Base-by-base conservation (phyloP, 2,329 filamentous ascomycete species). In the Drechmeria coniospora region DNA sequence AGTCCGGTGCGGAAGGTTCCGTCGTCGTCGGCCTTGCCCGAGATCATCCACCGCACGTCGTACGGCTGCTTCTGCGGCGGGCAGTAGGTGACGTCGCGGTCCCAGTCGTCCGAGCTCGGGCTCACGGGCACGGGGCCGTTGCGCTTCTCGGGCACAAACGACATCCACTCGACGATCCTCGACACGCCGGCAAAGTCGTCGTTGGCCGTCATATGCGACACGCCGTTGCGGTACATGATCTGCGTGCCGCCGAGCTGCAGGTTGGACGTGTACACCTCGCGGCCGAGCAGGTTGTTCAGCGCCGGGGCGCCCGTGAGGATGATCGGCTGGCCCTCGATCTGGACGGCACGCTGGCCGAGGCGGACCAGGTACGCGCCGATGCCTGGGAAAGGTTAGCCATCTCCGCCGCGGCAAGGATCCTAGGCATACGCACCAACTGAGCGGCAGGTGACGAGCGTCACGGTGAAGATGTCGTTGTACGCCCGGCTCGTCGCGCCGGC, bases 141-240 rank as follows among this genome's bases (percentile, higher is more conserved):
- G 61, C 90, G 90, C 70, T 87, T 87, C 58, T 95, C 87, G 15
- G 90, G 90, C 17, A 98, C 80, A 47, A 84, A 98, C 2, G 87
- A 90, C 68, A 98, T 74, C 90, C 90, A 98, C 53, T 92, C 79
- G 27, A 95, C 83, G 50, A 98, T 95, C 68, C 92, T 92, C 46
- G 81, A 84, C 14, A 98, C 81, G 71, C 90, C 90, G 47, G 87
- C 86, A 45, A 98, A 95, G 61, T 98, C 90, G 48, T 98, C 87
- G 43, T 79, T 80, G 46, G 90, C 90, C 41, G 87, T 94, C 81
- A 95, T 87, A 65, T 98, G 90, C 14, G 90, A 95, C 23, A 98
- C 90, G 73, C 90, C 90, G 54, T 98, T 98, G 63, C 82, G 86
- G 74, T 98, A 95, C 90, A 98, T 98, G 69, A 98, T 98, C 60